phyloP scores from a whole-genome alignment of 2,329 filamentous ascomycete genomes.

The Paracamarosporium sp. region DNA sequence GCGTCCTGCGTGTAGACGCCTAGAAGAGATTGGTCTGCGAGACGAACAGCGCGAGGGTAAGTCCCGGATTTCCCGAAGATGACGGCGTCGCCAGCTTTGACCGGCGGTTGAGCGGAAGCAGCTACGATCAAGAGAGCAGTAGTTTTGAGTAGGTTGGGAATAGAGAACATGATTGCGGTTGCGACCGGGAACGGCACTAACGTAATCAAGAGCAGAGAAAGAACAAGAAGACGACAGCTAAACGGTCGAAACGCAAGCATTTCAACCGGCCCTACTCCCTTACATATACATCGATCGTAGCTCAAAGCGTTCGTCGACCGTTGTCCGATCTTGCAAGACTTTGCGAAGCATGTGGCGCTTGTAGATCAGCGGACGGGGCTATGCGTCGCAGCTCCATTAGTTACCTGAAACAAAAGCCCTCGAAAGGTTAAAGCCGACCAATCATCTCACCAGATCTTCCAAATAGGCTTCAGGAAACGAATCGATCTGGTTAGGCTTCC shows the following conservation, averaged over 20 bases:
- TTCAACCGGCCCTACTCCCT: background rate
- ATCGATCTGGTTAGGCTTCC: background rate
- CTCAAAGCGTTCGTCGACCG: too few relatives aligned
- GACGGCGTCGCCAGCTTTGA: slow-evolving; percentile 20
- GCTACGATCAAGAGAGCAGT: background rate
- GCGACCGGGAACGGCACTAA: too few relatives aligned
- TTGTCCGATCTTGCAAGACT: background rate
- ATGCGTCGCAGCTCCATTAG: background rate
- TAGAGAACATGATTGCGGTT: background rate
- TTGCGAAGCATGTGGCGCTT: slow-evolving; percentile 1
- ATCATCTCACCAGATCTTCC: background rate
- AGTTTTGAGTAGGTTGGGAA: background rate
- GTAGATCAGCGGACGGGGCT: background rate
- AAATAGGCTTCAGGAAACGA: background rate
- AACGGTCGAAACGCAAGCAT: too few relatives aligned
- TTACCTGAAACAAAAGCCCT: background rate
- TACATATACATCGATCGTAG: too few relatives aligned
- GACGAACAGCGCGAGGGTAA: slow-evolving; percentile 41
- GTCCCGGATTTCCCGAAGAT: slow-evolving; percentile 30
- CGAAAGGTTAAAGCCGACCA: background rate
- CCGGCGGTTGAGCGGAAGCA: slow-evolving; percentile 11
- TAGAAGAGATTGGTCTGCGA: slow-evolving; percentile 37
- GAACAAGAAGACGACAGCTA: too few relatives aligned
- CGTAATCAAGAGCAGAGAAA: too few relatives aligned
- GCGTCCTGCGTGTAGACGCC: slow-evolving; percentile 34